These are phyloP conservation scores for Penicillium maclennaniae DNA, from an alignment of 495 filamentous ascomycete species.

Conservation along the genomic window DNA sequence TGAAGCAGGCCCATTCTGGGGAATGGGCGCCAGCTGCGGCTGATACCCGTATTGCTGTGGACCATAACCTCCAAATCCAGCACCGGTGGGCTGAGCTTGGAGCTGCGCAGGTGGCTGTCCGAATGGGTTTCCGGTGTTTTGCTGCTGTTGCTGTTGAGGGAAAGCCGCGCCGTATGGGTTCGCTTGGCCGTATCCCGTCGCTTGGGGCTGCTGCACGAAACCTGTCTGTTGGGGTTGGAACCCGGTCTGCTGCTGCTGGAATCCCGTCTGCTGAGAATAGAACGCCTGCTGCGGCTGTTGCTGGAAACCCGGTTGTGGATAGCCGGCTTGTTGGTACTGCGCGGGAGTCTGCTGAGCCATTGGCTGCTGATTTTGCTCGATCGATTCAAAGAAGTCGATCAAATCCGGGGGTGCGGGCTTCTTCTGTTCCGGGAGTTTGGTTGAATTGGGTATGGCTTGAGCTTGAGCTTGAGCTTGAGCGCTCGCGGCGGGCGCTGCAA, in stretches of 20 bases:
- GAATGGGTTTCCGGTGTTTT: conserved; percentile 51
- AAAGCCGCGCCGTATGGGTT: conserved; percentile 40
- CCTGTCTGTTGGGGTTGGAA: conserved; percentile 24
- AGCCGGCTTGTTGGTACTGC: conserved; percentile 50
- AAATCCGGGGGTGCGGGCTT: conserved; percentile 71
- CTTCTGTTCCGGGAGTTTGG: conserved; percentile 23
- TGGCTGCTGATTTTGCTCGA: conserved; percentile 84
- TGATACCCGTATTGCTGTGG: conserved; percentile 51
- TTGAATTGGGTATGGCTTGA: conserved; percentile 18
- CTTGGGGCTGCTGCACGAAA: conserved; percentile 33
- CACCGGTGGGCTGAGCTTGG: conserved; percentile 65
- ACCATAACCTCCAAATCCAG: conserved; percentile 84
- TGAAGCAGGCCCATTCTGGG: conserved; percentile 58
- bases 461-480: conserved; percentile 28
- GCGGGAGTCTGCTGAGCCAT: conserved; percentile 44
- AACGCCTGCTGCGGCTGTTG: conserved; percentile 32
- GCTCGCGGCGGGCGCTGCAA: conserved; percentile 16
- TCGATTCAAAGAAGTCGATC: conserved; percentile 98
- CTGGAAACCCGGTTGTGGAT: conserved; percentile 32
- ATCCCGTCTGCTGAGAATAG: conserved; percentile 31
- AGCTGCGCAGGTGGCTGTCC: conserved; percentile 41
- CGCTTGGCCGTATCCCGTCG: conserved; percentile 16
- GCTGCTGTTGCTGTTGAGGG: conserved; percentile 46
- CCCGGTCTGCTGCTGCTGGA: conserved; percentile 7
- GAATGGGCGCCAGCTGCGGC: conserved; percentile 53